Percentiles rank a stretch among this genome's conserved stretches.
phyloP scores from a whole-genome alignment of 306 rosid genomes.

The Pyrus pyrifolia region DNA sequence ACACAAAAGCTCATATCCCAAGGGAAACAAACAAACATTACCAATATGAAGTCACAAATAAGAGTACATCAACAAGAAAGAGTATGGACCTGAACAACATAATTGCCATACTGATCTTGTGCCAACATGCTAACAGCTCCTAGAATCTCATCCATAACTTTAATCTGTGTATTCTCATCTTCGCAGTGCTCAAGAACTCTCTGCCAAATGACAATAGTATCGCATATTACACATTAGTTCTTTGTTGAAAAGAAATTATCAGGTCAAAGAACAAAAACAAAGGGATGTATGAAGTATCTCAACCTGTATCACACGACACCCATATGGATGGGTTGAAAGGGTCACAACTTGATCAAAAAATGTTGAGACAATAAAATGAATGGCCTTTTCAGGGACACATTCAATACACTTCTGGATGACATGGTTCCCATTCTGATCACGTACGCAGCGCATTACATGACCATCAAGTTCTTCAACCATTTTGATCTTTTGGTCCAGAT shows the following conservation, averaged over 20 bases:
- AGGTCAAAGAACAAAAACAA: background rate
- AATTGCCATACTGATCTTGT: constrained; percentile 96
- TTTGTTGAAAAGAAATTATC: background rate
- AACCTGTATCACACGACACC: constrained; percentile 95
- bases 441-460: constrained; percentile 85
- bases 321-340: constrained; percentile 93
- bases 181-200: constrained; percentile 88
- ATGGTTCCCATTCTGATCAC: constrained; percentile 98
- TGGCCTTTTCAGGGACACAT: constrained; percentile 83
- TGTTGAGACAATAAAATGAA: constrained; percentile 71
- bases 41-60: background rate
- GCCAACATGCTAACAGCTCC: constrained; percentile 94
- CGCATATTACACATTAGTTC: background rate
- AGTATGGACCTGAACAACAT: constrained; percentile 79
- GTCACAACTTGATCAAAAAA: constrained; percentile 86
- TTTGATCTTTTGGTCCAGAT: constrained; percentile 78
- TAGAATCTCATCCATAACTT: constrained; percentile 90
- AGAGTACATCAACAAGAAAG: constrained; percentile 6
- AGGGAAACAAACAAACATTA: background rate
- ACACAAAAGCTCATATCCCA: background rate
- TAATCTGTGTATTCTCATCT: constrained; percentile 57
- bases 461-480: constrained; percentile 96
- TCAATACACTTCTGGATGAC: constrained; percentile 94
- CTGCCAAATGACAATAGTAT: constrained; percentile 34
- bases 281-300: background rate